Evolutionary conservation across 208 protist species (phyloP).

Genomic region (Histomonas meleagridis): DNA sequence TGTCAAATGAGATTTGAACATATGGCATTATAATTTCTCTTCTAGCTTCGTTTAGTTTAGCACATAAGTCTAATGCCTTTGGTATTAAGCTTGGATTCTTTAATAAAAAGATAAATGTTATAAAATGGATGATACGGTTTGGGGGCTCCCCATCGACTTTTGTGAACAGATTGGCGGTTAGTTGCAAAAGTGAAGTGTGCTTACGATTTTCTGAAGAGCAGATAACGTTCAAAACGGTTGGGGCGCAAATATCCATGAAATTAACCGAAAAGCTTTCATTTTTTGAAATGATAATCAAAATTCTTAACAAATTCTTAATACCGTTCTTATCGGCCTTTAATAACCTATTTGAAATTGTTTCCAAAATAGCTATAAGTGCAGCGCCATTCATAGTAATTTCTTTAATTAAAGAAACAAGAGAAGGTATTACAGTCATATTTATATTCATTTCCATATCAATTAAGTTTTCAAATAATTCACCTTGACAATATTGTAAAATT

Average conservation of each 20-base stretch:
- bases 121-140: background rate
- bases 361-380: too few species aligned
- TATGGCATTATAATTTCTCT: background rate
- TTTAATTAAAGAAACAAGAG: too few species aligned
- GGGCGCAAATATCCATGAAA: background rate
- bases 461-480: too few species aligned
- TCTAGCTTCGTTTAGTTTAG: background rate
- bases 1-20: background rate
- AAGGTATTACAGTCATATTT: too few species aligned
- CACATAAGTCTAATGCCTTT: background rate
- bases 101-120: background rate
- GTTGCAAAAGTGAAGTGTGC: background rate
- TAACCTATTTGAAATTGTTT: too few species aligned
- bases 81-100: background rate
- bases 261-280: background rate
- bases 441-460: too few species aligned
- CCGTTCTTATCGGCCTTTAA: too few species aligned
- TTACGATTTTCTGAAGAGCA: background rate
- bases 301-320: too few species aligned
- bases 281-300: background rate
- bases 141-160: background rate
- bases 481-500: too few species aligned
- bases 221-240: background rate
- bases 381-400: too few species aligned
- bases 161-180: background rate